Conservation (phyloP, 768 basidiomycete genomes). For the Trametes villosa region DNA sequence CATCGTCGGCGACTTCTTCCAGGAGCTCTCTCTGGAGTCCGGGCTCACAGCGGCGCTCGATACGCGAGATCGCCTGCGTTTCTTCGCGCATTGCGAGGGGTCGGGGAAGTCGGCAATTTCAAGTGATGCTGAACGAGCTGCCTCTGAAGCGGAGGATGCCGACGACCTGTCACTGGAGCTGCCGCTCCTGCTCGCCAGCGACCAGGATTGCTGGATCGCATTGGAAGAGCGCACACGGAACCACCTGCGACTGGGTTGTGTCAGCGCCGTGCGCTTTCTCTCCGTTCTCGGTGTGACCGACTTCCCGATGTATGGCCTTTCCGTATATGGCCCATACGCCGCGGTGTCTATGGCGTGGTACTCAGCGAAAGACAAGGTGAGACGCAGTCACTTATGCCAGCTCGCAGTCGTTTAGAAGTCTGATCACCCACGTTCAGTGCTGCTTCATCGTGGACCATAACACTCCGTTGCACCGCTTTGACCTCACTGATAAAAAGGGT, state of each 20-base stretch:
- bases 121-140: no score
- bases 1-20: no score
- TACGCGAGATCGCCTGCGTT: no score
- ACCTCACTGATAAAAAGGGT: background rate
- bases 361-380: slow-evolving; percentile 22
- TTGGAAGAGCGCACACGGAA: background rate
- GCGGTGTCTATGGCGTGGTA: background rate
- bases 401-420: no score
- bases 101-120: no score
- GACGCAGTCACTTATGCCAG: slow-evolving; percentile 5
- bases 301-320: background rate
- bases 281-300: background rate
- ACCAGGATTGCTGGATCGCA: background rate
- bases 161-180: background rate
- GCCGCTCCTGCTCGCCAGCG: background rate
- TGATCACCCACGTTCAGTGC: no score
- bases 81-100: no score
- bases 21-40: no score
- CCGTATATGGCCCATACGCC: background rate
- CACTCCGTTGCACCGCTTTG: background rate
- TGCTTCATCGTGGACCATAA: background rate
- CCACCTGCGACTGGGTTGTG: background rate
- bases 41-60: no score
- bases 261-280: background rate
- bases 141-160: no score